Evolutionary conservation across 106 monocot species (phyloP).

Genomic region (Apostasia shenzhenica): DNA sequence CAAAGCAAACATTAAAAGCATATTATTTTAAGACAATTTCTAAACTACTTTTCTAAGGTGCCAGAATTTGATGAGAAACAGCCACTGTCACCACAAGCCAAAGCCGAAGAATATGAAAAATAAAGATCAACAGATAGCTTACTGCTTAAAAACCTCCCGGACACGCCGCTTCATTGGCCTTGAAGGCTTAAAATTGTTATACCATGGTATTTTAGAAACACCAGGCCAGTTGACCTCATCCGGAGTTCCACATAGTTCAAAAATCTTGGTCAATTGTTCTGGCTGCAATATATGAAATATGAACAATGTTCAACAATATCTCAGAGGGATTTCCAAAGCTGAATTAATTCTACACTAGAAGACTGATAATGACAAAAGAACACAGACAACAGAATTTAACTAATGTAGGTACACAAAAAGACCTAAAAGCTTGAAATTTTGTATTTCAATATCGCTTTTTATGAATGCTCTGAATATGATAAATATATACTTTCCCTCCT

Average conservation of each 20-base stretch:
- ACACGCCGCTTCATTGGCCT: slow-evolving; percentile 79
- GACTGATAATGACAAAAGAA: no score
- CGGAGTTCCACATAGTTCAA: slow-evolving; percentile 93
- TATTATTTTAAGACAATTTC: background rate
- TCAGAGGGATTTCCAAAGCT: no score
- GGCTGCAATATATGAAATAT: slow-evolving; percentile 49
- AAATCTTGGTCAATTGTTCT: slow-evolving; percentile 87
- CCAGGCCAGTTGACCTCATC: slow-evolving; percentile 95
- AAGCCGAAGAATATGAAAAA: background rate
- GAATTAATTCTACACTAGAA: no score
- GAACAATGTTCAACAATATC: background rate
- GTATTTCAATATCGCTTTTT: no score
- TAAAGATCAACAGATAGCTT: slow-evolving; percentile 18
- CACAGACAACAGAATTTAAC: no score
- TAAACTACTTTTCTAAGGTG: background rate
- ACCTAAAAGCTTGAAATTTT: no score
- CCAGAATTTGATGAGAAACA: background rate
- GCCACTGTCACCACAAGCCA: no score
- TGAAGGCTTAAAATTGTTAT: slow-evolving; percentile 85
- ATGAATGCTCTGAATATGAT: no score
- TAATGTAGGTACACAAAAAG: no score
- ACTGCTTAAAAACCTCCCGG: slow-evolving; percentile 89
- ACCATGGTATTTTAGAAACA: slow-evolving; percentile 88
- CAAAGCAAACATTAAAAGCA: slow-evolving; percentile 6
- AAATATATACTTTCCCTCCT: no score